Evolutionary conservation across 352 stramenopile genomes (phyloP), one percentile per base, ranked within the genome.

Genomic region (Globisporangium megalacanthum): DNA sequence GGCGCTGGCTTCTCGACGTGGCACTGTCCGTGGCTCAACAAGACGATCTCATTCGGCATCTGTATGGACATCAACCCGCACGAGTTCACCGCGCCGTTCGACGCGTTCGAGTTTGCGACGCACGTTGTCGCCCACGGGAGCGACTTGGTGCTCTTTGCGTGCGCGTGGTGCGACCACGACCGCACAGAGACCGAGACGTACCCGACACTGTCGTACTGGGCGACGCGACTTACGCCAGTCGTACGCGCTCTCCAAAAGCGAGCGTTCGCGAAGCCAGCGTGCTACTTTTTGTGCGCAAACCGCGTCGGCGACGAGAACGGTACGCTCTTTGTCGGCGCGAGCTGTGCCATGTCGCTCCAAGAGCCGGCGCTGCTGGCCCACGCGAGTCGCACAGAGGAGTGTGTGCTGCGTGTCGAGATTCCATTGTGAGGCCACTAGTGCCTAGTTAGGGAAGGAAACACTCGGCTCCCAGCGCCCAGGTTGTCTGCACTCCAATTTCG

Each of bases 1-100:
- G 82, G 80, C 20, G 65, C 72, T 15, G 73, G 73, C 3, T 94
- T 94, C 64, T 66, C 15, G 33, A 75, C 72, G 25, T 94, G 79
- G 79, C 57, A 81, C 62, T 94, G 84, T 47, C 76, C 82, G 39
- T 91, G 80, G 79, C 75, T 94, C 15, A 36, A 83, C 60, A 83
- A 85, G 64, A 80, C 71, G 6, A 86, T 94, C 19, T 88, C 79
- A 3, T 92, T 94, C 59, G 84, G 86, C 41, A 92, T 95, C 59
- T 95, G 86, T 62, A 95, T 95, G 86, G 86, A 95, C 65, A 94
- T 95, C 58, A 95, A 95, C 55, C 86, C 86, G 19, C 65, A 89
- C 53, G 77, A 93, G 64, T 94, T 95, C 54, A 69, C 64, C 25
- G 65, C 86, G 46, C 69, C 79, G 10, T 92, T 88, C 49, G 70